Evolutionary conservation across 179 eudicot species (phyloP), one percentile per base, ranked within the genome.

Genomic region (Gypsophila paniculata): DNA sequence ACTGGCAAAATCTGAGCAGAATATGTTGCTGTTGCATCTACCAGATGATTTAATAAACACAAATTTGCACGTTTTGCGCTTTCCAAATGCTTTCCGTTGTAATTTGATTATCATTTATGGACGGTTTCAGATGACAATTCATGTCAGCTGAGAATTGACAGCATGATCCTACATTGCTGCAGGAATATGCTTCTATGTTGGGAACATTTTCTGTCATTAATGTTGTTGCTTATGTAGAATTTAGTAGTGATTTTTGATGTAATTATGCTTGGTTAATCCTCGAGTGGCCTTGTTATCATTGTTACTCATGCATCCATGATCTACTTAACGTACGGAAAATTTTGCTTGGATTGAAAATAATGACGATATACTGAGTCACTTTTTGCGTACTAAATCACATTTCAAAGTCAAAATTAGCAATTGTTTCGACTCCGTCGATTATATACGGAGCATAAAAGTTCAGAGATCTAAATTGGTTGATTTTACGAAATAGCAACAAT

Each of bases 1-100:
- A 72, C 49, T 32, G 26, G 19, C 53, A 51, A 21, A 44, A 19
- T 51, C 39, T 61, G 48, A 17, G 64, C 67, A 19, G 58, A 61
- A 19, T 38, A 39, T 46, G 25, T 55, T 44, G 65, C 19, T 48
- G 58, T 51, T 74, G 46, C 72, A 38, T 74, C 72, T 74, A 52
- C 69, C 61, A 15, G 11, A 34, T 52, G 12, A n/a, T 5, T 15
- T 36, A 59, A 17, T 42, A 59, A 23, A 49, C 29, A 42, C 11
- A 42, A 6, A 18, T 29, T 32, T 62, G 51, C 75, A 72, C 69
- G 69, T 51, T 22, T 25, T 29, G 57, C 17, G 19, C 51, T 61
- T 19, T 18, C 57, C 44, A 13, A 29, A 1, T 38, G 9, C 39
- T 48, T 65, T 46, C 34, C 34, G 34, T 29, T 4, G 4, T 29